Evolutionary conservation across 83 land plant genomes (phyloP), one percentile per base, ranked within the genome.

Genomic region (Thuja plicata): DNA sequence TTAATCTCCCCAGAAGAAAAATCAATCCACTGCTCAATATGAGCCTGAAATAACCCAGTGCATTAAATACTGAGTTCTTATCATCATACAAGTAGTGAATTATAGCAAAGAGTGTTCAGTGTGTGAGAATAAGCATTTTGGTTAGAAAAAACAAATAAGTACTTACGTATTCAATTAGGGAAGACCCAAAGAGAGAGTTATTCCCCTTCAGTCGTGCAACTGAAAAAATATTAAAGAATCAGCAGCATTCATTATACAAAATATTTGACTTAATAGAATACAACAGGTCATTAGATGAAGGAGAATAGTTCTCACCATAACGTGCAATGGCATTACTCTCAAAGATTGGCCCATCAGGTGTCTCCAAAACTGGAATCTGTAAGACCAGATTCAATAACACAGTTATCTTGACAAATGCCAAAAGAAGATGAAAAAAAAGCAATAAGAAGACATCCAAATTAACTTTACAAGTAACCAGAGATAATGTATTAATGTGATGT

Each of bases 241-340:
- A 84, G 78, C 37, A 32, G 30, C 62, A 27, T 46, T n/a, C 16
- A 78, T 57, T 57, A 5, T 48, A 70, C 16, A 41, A 40, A 48
- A 8, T 21, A 35, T 3, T 30, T 50, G 15, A n/a, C 4, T 50
- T 48, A 41, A 21, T 5, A 81, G 57, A 35, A 21, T 13, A 54
- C 88, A 88, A 54, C 46, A 90, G 15, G 2, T 17, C 40, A 88
- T 37, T 74, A 46, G 24, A 46, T 76, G 54, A 38, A 37, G 2
- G 66, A 46, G 52, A 21, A 24, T n/a, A 5, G n/a, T 43, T 82
- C 91, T 87, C 60, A 98, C 99, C 98, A 89, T 96, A 96, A 50
- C 99, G 97, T 4, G 99, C 97, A 54, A 98, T 97, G 24, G 98
- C 98, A 93, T 98, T 98, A 85, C 99, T 98, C 90, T 98, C 99